Base-by-base conservation (phyloP, 345 rosid species). In the Brassica incana region DNA sequence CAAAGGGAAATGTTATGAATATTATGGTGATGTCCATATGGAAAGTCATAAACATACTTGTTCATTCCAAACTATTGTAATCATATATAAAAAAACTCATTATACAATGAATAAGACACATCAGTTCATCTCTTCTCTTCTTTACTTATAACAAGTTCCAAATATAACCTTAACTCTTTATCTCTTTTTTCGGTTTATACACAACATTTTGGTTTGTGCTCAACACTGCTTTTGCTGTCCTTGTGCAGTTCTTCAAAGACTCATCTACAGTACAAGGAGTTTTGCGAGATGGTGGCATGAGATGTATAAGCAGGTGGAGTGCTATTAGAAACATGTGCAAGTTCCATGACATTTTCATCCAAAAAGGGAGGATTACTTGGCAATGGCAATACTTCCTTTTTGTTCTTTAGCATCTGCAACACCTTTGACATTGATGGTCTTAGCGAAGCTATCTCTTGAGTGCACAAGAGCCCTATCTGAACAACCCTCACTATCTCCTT, bases 311-410 rank as follows among this genome's bases (percentile, higher is more conserved):
- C 16, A 45, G 5, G 6, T 11, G 54, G 15, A 45, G 54, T 45
- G 15, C 48, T 40, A 36, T 88, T 87, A 74, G 87, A 90, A 1
- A 75, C 54, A 64, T 89, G 91, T 32, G 83, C 75, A 11, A 95
- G 84, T 79, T 92, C 94, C 99, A 95, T 87, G 33, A 94, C 89
- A 76, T 67, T 80, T 81, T 91, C 97, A 43, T 92, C 98, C 59
- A 87, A 84, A 74, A 95, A 95, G 8, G 99, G 97, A 35, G 99
- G 99, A 80, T 86, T 88, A 8, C 89, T 73, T 7, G 99, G 96
- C 59, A 82, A 77, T 32, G 96, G 96, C 35, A 92, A 87, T 16
- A 67, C 73, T 27, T 92, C 89, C 15, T 86, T 94, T 74, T 86
- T 90, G 74, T 90, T 89, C 69, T 77, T 86, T 78, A 95, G 80